Base-by-base conservation (phyloP, 805 yeast species). In the Candida tammaniensis region DNA sequence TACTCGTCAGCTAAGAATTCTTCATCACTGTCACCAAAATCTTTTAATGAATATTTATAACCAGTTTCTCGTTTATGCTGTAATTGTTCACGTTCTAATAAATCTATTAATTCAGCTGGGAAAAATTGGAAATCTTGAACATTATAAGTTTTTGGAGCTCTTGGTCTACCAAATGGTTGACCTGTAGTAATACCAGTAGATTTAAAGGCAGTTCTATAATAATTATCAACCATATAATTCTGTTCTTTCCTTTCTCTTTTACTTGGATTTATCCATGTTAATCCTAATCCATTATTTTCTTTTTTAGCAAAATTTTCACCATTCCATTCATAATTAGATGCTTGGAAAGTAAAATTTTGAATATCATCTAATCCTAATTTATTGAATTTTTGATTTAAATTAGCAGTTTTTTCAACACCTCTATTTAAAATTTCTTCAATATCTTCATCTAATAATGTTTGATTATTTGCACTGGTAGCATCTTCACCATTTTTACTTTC, bases 281-380 rank as follows among this genome's bases (percentile, higher is more conserved):
- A 63, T 6, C 60, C 66, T 20, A 52, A 38, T 21, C 66, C 64
- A n/a, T 64, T 61, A 22, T 42, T 48, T 13, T 60, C 66, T 38
- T 59, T 66, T 48, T 78, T 76, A 41, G 91, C 88, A 55, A 82
- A 83, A 48, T 84, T 82, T 47, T 82, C 74, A 12, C 98, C 98
- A 52, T 93, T 88, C 98, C 98, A 91, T 59, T 89, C 96, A 58
- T 91, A 91, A 0, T 96, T 93, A 1, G 88, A 81, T 16, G 82
- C 82, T 45, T 87, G 95, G 6, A 87, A 82, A 8, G 93, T 82
- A 51, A 89, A 89, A 53, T 86, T 86, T 54, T 91, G 97, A 32
- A 93, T 68, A 53, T 93, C 98, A 56, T 93, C 98, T 18, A 93
- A 65, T 7, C 98, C 98, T 21, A 93, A 70, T 31, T 84, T 76